phyloP scores from a whole-genome alignment of 805 yeast species.

The Jamesozyma gamospora region DNA sequence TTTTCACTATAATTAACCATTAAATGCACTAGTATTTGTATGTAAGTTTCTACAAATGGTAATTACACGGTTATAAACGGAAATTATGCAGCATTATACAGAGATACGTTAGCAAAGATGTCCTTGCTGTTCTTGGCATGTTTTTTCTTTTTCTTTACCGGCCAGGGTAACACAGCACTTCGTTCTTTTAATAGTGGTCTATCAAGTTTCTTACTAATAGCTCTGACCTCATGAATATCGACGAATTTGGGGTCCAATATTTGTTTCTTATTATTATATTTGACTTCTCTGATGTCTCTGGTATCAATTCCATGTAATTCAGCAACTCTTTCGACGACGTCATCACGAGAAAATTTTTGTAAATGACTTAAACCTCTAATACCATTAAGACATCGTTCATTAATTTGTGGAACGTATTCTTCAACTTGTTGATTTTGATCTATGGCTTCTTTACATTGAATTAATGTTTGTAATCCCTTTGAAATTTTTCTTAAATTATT shows the following conservation, averaged over 20 bases:
- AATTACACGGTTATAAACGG: no score
- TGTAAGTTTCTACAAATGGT: neutral
- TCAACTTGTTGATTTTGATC: no score
- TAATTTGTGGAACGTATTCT: no score
- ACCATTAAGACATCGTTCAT: no score
- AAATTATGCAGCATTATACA: no score
- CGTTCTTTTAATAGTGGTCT: conserved; percentile 14
- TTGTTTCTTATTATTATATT: conserved; percentile 2
- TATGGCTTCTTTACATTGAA: neutral
- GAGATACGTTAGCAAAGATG: no score
- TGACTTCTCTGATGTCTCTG: conserved; percentile 13
- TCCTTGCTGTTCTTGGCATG: no score
- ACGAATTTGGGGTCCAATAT: conserved; percentile 7
- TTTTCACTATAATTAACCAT: no score
- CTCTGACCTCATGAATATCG: conserved; percentile 13
- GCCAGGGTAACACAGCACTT: conserved; percentile 19
- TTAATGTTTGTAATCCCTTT: conserved; percentile 3
- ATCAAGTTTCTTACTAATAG: conserved; percentile 18
- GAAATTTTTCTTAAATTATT: conserved; percentile 6
- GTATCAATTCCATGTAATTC: conserved; percentile 17
- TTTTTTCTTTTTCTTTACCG: conserved; percentile 9
- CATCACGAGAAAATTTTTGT: conserved; percentile 3
- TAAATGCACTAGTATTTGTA: no score
- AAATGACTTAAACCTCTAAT: neutral
- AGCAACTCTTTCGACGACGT: conserved; percentile 9